A percentile compares a stretch with the other conserved stretches of the same genome.
These are phyloP conservation scores for Berkeleyomyces rouxiae DNA, from an alignment of 2,329 filamentous ascomycete genomes.

Conservation along the genomic window DNA sequence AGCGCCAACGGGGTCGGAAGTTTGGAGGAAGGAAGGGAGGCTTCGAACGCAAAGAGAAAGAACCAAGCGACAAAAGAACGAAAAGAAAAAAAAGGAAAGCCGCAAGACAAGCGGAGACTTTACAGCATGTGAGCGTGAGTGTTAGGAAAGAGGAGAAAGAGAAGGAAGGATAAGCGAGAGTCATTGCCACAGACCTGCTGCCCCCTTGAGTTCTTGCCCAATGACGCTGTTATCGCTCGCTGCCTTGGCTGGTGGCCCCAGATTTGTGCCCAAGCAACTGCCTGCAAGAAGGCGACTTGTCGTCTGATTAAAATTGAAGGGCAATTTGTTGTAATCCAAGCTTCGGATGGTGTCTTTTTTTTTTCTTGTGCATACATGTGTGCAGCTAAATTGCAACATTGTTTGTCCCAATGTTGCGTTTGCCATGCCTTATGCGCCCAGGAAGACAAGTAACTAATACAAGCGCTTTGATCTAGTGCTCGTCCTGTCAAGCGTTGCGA, in stretches of 20 bases:
- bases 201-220: background rate
- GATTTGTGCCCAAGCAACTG: background rate
- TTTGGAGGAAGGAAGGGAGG: no score
- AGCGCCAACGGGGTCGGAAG: no score
- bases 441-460: no score
- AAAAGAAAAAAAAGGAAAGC: background rate
- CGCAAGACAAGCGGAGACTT: background rate
- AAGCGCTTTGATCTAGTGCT: no score
- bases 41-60: background rate
- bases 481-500: no score
- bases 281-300: background rate
- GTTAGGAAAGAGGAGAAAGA: background rate
- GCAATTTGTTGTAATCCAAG: background rate
- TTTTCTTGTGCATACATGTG: background rate
- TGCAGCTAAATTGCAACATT: background rate
- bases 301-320: background rate
- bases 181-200: background rate
- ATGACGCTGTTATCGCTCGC: background rate
- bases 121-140: no score
- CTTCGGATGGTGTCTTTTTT: background rate
- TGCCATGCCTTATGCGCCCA: background rate
- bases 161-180: background rate
- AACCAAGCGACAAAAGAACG: background rate
- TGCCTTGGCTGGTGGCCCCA: background rate
- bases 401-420: background rate